These are phyloP conservation scores for Haematococcus sp. DNA, from an alignment of 139 green algal species.

Conservation along the genomic window DNA sequence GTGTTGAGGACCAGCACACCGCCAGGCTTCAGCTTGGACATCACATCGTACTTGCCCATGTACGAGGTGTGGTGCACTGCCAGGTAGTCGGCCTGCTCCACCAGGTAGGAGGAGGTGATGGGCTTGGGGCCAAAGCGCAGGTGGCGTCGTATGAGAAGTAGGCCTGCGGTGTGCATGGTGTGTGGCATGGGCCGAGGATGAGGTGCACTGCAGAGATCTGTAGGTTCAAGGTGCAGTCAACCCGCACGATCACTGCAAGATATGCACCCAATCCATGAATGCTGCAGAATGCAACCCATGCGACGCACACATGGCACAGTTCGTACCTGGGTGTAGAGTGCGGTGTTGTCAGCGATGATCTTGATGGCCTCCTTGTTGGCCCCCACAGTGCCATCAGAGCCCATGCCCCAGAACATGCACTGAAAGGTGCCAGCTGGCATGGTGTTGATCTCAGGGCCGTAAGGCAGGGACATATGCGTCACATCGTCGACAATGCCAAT, in stretches of 20 bases:
- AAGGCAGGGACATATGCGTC: constrained; percentile 33
- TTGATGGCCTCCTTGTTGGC: constrained; percentile 66
- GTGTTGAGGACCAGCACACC: constrained; percentile 55
- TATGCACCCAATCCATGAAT: no score
- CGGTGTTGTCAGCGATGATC: constrained; percentile 40
- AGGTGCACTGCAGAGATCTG: not conserved
- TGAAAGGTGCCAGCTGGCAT: constrained; percentile 45
- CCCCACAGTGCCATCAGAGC: constrained; percentile 55
- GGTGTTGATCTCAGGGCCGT: constrained; percentile 22
- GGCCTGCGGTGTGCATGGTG: constrained; percentile 17
- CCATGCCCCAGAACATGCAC: constrained; percentile 66
- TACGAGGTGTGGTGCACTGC: constrained; percentile 22
- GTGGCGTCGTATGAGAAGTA: constrained; percentile 64
- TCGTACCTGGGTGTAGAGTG: no score
- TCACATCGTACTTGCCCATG: constrained; percentile 50
- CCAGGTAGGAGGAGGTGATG: constrained; percentile 45
- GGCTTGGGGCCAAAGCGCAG: constrained; percentile 51
- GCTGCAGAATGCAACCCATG: no score
- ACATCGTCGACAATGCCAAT: constrained; percentile 54
- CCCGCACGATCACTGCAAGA: no score
- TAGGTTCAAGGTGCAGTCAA: no score
- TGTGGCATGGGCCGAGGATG: not conserved
- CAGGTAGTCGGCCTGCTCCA: constrained; percentile 54
- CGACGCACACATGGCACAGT: no score
- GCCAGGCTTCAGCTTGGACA: constrained; percentile 35